Evolutionary conservation across 805 yeast genomes (phyloP), one percentile per base, ranked within the genome.

Genomic region (Cyberlindnera japonica): DNA sequence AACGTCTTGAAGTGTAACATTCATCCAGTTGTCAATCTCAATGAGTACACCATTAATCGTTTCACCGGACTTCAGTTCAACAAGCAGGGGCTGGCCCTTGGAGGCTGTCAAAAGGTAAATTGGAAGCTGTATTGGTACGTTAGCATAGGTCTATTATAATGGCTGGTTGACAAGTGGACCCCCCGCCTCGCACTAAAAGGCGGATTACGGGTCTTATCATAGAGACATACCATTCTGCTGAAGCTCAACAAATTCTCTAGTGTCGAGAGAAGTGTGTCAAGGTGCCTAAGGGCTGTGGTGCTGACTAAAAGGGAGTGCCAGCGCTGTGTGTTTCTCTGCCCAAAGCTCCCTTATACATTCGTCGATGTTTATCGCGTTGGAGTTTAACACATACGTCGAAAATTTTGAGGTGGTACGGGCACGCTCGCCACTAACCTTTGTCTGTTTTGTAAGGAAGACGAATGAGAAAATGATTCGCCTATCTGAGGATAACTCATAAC

Each of bases 1-100:
- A 13, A 83, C 97, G 48, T 89, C 81, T 24, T 72, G 72, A 39
- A 93, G 70, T 2, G 95, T 85, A 49, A 93, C 70, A 62, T 93
- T 93, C 99, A 93, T 93, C 89, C 95, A 86, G 28, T 87, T 81
- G 61, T 93, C 99, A 53, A 95, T 88, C 57, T 86, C 84, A 41
- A 79, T 77, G 44, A 93, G 69, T 41, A 75, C 76, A 37, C 99
- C 99, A 55, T 83, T 83, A 36, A 90, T 70, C 9, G 91, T 81
- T 55, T 87, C 96, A 24, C 98, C 96, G 41, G 83, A 81, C 62
- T 93, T 93, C 58, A 93, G 75, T 62, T 91, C 99, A 35, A 93
- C 87, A 56, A 83, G 73, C 55, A 93, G 74, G 27, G 89, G 84
- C 57, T 86, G 90, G 43, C 87, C 90, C 62, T 89, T 90, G 14